Conservation (phyloP, 179 eudicot species). For the Silene vulgaris region DNA sequence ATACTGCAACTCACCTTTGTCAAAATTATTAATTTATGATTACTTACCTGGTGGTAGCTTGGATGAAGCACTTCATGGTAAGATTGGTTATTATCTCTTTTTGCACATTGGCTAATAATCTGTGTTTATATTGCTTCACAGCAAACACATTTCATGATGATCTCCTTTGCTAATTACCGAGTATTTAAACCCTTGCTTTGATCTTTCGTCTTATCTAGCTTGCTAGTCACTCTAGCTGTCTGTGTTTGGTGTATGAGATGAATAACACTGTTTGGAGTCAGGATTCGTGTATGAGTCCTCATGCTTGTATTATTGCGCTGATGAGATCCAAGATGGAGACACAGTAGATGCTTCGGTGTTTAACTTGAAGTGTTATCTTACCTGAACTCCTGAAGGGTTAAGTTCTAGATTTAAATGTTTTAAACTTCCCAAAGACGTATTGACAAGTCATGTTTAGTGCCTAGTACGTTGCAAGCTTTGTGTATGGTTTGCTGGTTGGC, state of each 20-base stretch:
- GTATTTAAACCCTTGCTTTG: not conserved
- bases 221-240: conserved; percentile 11
- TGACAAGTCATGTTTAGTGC: not conserved
- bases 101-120: not conserved
- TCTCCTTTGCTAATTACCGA: not conserved
- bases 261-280: not conserved
- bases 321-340: not conserved
- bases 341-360: not conserved
- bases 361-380: not conserved
- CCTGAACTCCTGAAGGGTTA: not conserved
- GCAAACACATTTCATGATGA: not conserved
- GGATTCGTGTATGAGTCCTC: not conserved
- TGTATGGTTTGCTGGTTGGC: not conserved
- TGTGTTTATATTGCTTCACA: not conserved
- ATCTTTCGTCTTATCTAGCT: not conserved
- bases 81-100: conserved; percentile 26
- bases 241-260: conserved; percentile 3
- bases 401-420: not conserved
- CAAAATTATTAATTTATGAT: conserved; percentile 84
- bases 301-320: not conserved
- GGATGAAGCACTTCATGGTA: conserved; percentile 96
- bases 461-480: not conserved
- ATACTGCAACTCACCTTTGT: conserved; percentile 87
- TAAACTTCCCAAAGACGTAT: conserved; percentile 3
- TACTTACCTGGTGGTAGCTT: conserved; percentile 89